Evolutionary conservation across 179 eudicot genomes (phyloP).

Genomic region (Silene noctiflora): DNA sequence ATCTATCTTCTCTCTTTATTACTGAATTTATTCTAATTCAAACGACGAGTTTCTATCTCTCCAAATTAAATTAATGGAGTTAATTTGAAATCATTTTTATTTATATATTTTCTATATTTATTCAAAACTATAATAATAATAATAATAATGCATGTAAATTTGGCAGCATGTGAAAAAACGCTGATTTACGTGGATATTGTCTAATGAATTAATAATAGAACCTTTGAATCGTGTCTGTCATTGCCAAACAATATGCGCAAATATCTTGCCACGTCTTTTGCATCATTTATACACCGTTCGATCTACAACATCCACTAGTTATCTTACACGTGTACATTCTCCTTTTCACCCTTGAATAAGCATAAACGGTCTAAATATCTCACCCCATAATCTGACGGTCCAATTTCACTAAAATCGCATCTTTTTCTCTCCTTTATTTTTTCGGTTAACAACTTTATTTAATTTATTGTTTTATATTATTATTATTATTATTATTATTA

Average conservation of each 20-base stretch:
- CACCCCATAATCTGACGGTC: slow-evolving; percentile 42
- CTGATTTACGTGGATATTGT: slow-evolving; percentile 6
- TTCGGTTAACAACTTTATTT: not conserved
- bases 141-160: slow-evolving; percentile 5
- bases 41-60: too few species aligned
- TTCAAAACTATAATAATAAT: too few species aligned
- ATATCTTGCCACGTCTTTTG: slow-evolving; percentile 22
- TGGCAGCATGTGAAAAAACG: slow-evolving; percentile 7
- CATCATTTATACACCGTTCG: slow-evolving; percentile 16
- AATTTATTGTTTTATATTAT: not conserved
- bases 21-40: too few species aligned
- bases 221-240: not conserved
- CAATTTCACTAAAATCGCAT: slow-evolving; percentile 22
- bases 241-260: not conserved
- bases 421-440: not conserved
- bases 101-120: too few species aligned
- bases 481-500: slow-evolving; percentile 10
- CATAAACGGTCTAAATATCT: not conserved
- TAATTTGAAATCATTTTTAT: too few species aligned
- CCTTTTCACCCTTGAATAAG: not conserved
- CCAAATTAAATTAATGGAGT: too few species aligned
- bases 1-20: too few species aligned
- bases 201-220: not conserved
- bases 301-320: slow-evolving; percentile 16
- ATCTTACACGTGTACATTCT: slow-evolving; percentile 16